These are phyloP conservation scores for Paecilomyces sp. DNA, from an alignment of 2,329 filamentous ascomycete genomes.

Conservation along the genomic window DNA sequence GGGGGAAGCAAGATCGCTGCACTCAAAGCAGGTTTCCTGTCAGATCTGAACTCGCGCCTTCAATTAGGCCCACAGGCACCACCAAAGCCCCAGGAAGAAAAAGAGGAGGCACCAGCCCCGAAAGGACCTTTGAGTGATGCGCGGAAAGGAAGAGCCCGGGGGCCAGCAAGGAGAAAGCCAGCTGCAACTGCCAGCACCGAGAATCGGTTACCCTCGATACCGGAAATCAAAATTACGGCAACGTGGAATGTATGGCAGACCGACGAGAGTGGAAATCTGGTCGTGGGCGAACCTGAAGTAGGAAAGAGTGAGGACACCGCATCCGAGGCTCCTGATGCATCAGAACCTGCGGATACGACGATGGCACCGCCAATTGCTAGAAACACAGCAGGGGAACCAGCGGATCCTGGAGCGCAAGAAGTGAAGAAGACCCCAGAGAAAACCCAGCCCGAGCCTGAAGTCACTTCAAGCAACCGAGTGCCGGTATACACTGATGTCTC, in stretches of 20 bases:
- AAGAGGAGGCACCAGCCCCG: constrained; percentile 52
- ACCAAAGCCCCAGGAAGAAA: constrained; percentile 65
- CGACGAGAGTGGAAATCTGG: constrained; percentile 24
- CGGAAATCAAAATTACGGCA: constrained; percentile 31
- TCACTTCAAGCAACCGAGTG: neutral
- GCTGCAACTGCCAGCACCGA: constrained; percentile 48
- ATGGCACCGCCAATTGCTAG: constrained; percentile 25
- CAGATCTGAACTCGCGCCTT: constrained; percentile 82
- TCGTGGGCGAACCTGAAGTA: constrained; percentile 14
- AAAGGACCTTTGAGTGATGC: constrained; percentile 81
- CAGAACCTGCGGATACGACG: constrained; percentile 5
- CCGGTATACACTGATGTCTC: neutral
- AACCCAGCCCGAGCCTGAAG: neutral
- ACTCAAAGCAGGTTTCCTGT: constrained; percentile 85
- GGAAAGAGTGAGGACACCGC: constrained; percentile 10
- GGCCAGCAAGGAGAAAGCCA: constrained; percentile 69
- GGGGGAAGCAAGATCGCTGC: constrained; percentile 81
- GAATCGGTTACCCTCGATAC: constrained; percentile 22
- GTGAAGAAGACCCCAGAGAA: neutral
- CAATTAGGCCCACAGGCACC: constrained; percentile 71
- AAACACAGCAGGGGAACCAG: constrained; percentile 26
- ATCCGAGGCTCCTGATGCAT: constrained; percentile 3
- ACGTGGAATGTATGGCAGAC: constrained; percentile 36
- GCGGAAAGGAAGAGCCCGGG: constrained; percentile 81
- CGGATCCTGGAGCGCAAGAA: constrained; percentile 17